A percentile compares a stretch with the other conserved stretches of the same genome.
phyloP scores from a whole-genome alignment of 2,329 filamentous ascomycete genomes.

The Raffaelea ambrosiae region DNA sequence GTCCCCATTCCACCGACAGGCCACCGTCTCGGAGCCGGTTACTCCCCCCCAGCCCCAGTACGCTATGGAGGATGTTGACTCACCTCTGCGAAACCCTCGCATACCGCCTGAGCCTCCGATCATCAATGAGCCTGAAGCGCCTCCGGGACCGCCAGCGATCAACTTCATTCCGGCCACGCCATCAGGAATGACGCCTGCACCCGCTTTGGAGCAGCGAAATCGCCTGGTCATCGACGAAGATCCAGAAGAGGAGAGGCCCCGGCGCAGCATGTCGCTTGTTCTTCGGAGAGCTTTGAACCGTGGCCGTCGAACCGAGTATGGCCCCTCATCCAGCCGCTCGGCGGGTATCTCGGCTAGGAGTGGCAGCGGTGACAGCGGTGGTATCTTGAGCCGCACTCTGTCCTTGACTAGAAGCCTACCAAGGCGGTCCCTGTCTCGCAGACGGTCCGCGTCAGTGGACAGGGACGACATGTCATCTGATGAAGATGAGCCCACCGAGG shows the following conservation, averaged over 20 bases:
- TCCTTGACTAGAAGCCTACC: conserved; percentile 33
- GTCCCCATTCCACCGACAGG: conserved; percentile 21
- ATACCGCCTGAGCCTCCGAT: conserved; percentile 43
- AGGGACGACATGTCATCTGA: conserved; percentile 20
- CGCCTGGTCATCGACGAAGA: conserved; percentile 44
- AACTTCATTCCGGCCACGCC: conserved; percentile 57
- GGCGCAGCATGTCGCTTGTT: conserved; percentile 41
- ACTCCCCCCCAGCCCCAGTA: conserved; percentile 45
- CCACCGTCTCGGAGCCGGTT: conserved; percentile 24
- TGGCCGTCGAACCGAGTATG: conserved; percentile 30
- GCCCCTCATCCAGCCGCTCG: conserved; percentile 28
- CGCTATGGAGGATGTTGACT: conserved; percentile 47
- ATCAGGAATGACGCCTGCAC: conserved; percentile 45
- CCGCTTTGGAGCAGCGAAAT: conserved; percentile 39
- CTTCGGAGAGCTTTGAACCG: conserved; percentile 36
- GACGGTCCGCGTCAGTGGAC: conserved; percentile 7
- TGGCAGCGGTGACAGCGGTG: too few species aligned
- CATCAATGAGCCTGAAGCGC: not conserved
- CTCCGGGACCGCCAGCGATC: conserved; percentile 23
- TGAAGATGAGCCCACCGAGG: conserved; percentile 40
- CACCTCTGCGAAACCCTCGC: conserved; percentile 53
- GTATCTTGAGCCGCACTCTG: conserved; percentile 41
- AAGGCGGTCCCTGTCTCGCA: not conserved
- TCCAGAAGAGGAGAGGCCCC: conserved; percentile 16
- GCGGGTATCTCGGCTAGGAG: conserved; percentile 17